Evolutionary conservation across 768 basidiomycete species (phyloP), one percentile per base, ranked within the genome.

Genomic region (Chalciporus piperatus): DNA sequence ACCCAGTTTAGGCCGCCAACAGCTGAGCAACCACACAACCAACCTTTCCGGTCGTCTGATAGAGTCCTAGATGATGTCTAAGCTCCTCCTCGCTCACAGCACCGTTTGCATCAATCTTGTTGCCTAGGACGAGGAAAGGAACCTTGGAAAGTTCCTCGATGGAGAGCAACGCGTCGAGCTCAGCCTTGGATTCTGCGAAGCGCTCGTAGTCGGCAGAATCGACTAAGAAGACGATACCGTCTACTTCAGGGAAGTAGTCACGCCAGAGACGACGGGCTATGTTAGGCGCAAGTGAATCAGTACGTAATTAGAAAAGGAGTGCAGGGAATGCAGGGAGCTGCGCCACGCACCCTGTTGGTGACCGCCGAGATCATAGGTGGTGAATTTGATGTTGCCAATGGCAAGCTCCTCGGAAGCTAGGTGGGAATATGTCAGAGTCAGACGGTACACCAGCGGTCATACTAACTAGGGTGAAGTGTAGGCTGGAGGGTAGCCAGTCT

Each of bases 41-140:
- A 41, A 94, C 95, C 87, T 99, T 98, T 69, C 97, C 97, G 20
- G 97, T 99, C n/a, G 97, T 99, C 74, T 98, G 94, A 74, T 95
- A 97, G 44, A 99, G 76, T 14, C 97, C 97, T 40, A 99, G 79
- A 57, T 93, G 83, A 65, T 98, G 92, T 67, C 97, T 87, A 57
- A 99, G 76, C 70, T 99, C 94, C 66, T 99, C 96, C 73, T 99
- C 97, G 55, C 89, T 92, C 57, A 99, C 95, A 35, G 97, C 97
- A 35, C 94, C 93, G 6, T 88, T 84, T n/a, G 95, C 95, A 65
- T 98, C 97, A 64, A 99, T 99, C 83, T 99, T 98, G 82, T 99
- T 99, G 40, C 97, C 97, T 43, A 98, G 86, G 53, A 99, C 83
- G 50, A 99, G 83, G 89, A 99, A 98, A 41, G 97, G 97, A 30